Evolutionary conservation across 2,329 filamentous ascomycete genomes (phyloP), one percentile per base, ranked within the genome.

Genomic region (Ceratocystis colombiana): DNA sequence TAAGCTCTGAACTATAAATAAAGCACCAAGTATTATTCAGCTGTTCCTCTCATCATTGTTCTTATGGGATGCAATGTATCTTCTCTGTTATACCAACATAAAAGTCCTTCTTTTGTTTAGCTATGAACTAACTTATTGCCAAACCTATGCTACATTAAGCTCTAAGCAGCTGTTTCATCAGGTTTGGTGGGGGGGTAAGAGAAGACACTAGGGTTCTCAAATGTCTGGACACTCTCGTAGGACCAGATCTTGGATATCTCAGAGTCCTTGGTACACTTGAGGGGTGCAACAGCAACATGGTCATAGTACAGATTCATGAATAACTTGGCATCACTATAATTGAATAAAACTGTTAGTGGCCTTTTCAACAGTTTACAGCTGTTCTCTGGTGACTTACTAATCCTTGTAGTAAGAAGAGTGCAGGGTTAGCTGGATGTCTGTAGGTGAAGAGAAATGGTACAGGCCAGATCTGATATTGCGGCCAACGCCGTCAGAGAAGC

Each of bases 401-500:
- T 57, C n/a, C 6, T 45, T 33, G 20, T 53, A 45, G 33, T 46
- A 67, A 10, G 66, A 57, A 4, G 66, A 67, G 25, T 62, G 48
- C 3, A 67, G 33, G 15, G 59, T 62, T 30, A 67, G 45, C 4
- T 46, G 12, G 8, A 67, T 28, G 12, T 67, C 28, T 2, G 41
- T 2, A 3, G 66, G 62, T n/a, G 62, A 64, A 22, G 45, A 25
- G 46, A 67, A 67, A 7, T 61, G 50, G 33, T 33, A n/a, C 28
- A 67, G 25, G 20, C 62, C 44, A 17, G 55, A 45, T 48, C 65
- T 57, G 10, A 67, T 10, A 4, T 20, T 33, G n/a, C 66, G 55
- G 30, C 57, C 59, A n/a, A 33, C 62, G 12, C 33, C 15, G 45
- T 57, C 59, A 20, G 57, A 12, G 64, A 57, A 69, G 69, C 69